Base-by-base conservation (phyloP, 768 basidiomycete genomes). In the Gelatoporia subvermispora region DNA sequence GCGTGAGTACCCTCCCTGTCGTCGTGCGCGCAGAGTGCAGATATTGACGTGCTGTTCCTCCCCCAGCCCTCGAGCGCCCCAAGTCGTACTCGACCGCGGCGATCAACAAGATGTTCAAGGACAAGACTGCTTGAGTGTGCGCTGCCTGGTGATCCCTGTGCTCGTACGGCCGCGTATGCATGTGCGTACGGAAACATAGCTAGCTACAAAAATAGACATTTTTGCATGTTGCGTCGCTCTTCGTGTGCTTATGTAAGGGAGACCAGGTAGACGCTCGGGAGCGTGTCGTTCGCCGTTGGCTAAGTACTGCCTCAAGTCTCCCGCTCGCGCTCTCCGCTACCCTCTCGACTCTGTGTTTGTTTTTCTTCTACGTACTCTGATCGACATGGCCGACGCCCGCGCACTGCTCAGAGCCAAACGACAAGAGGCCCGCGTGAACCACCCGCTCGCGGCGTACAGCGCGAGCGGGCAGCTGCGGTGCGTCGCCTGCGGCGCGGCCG, bases 51-150 rank as follows among this genome's bases (percentile, higher is more conserved):
- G n/a, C 9, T 36, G 7, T 40, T 2, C n/a, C n/a, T 15, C 22
- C 28, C 47, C 16, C 52, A 87, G 85, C 88, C 57, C 79, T 93
- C 35, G 92, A 95, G 67, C 80, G 92, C 17, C 92, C 92, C 50
- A 95, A 95, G 73, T 93, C 89, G 1, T 90, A 91, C 67, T 93
- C 91, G 22, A 90, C 80, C 37, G 78, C 72, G 8, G 85, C 82
- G 24, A 89, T 92, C 66, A 73, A 83, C 56, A 83, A 84, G 64
- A 85, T 93, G 57, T 92, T 93, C 69, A 73, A 73, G 56, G 73
- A 73, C 62, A 84, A 83, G 60, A 31, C 28, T 13, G 28, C 28
- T 13, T 31, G 13, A 31, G 28, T 31, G 13, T 13, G 13, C 28
- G 5, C 13, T 31, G 28, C 28, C 5, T 7, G 13, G 28, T 31